phyloP scores from a whole-genome alignment of 352 stramenopile genomes.

The Globisporangium echinulatum region DNA sequence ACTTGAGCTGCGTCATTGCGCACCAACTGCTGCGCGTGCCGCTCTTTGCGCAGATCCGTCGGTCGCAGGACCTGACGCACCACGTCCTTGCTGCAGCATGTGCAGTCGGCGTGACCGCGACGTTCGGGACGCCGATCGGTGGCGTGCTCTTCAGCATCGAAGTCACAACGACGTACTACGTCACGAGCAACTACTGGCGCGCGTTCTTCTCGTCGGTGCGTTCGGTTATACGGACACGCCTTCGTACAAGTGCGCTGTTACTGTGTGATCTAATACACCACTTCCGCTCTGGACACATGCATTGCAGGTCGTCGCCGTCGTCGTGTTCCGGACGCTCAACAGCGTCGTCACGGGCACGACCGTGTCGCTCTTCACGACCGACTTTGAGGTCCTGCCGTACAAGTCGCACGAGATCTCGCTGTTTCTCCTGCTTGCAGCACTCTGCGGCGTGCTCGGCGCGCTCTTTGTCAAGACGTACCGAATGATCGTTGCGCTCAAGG shows the following conservation, averaged over 20 bases:
- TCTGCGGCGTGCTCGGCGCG: constrained; percentile 80
- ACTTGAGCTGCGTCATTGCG: constrained; percentile 71
- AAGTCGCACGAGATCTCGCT: constrained; percentile 63
- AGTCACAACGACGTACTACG: constrained; percentile 85
- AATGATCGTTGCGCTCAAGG: constrained; percentile 38
- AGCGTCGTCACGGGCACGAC: constrained; percentile 47
- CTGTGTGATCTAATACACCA: neutral
- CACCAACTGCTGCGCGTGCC: constrained; percentile 49
- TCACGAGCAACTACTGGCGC: constrained; percentile 86
- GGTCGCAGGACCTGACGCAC: constrained; percentile 55
- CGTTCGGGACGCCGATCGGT: constrained; percentile 70
- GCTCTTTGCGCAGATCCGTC: constrained; percentile 53
- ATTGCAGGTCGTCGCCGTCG: constrained; percentile 59
- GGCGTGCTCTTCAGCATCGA: constrained; percentile 77
- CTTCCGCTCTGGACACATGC: neutral
- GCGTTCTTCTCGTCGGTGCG: constrained; percentile 78
- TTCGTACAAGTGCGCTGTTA: too few relatives aligned
- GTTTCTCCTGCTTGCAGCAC: constrained; percentile 71
- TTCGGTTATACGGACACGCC: too few relatives aligned
- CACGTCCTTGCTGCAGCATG: constrained; percentile 63
- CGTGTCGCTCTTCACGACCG: constrained; percentile 75
- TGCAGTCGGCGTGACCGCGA: constrained; percentile 72
- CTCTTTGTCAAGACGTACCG: constrained; percentile 72
- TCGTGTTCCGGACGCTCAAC: constrained; percentile 80
- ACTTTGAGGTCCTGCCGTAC: constrained; percentile 69